These are phyloP conservation scores for Podospora didyma DNA, from an alignment of 495 filamentous ascomycete genomes.

Conservation along the genomic window DNA sequence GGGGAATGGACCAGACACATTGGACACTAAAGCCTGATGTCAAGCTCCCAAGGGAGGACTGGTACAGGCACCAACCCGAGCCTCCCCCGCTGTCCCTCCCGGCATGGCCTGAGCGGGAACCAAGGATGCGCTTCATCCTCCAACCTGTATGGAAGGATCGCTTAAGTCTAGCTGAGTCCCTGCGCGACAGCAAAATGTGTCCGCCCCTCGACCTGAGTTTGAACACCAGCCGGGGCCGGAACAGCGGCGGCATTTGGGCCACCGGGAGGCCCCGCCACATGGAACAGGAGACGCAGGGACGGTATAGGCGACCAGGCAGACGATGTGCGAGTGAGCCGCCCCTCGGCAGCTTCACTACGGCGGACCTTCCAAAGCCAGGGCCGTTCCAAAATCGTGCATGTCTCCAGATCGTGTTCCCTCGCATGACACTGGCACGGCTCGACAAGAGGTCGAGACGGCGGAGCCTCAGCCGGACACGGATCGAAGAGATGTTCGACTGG, in stretches of 20 bases:
- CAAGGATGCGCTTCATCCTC: neutral
- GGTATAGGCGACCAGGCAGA: slow-evolving; percentile 7
- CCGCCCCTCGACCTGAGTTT: slow-evolving; percentile 7
- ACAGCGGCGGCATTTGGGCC: slow-evolving; percentile 7
- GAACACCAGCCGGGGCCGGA: slow-evolving; percentile 6
- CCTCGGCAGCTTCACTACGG: slow-evolving; percentile 13
- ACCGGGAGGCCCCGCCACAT: neutral
- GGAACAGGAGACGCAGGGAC: neutral
- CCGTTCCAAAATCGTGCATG: neutral
- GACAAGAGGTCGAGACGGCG: slow-evolving; percentile 31
- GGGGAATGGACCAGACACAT: neutral
- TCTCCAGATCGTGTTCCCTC: slow-evolving; percentile 24
- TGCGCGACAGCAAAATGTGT: neutral
- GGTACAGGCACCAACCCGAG: too few relatives aligned
- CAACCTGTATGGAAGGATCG: neutral
- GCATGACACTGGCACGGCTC: slow-evolving; percentile 22
- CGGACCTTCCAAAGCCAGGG: slow-evolving; percentile 2
- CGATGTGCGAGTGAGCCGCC: slow-evolving; percentile 24
- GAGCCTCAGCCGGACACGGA: slow-evolving; percentile 35
- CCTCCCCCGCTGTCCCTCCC: neutral
- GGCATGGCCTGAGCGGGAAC: neutral
- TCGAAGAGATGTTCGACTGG: slow-evolving; percentile 33
- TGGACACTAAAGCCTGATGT: neutral
- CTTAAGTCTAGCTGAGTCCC: neutral
- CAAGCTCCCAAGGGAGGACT: too few relatives aligned